Conservation (phyloP, 768 basidiomycete genomes). For the Amanita phalloides region DNA sequence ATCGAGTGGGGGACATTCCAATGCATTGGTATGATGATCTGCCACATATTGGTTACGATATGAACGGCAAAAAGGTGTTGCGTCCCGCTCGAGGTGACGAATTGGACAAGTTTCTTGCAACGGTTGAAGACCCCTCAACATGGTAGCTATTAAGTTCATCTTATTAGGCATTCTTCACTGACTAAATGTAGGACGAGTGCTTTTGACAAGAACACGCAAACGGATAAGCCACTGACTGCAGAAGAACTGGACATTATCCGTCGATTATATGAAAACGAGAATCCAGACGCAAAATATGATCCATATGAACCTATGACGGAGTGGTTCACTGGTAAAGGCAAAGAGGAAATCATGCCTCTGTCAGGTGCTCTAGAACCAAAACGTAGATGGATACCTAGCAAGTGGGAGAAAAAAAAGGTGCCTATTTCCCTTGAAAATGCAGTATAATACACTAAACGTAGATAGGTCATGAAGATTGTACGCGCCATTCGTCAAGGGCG, state of each 20-base stretch:
- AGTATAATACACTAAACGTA: not conserved
- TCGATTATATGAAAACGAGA: conserved; percentile 81
- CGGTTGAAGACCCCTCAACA: conserved; percentile 82
- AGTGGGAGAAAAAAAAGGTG: conserved; percentile 99
- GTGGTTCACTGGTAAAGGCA: conserved; percentile 96
- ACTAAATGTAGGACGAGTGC: conserved; percentile 64
- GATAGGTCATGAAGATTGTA: conserved; percentile 97
- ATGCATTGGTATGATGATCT: conserved; percentile 99
- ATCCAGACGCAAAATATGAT: conserved; percentile 83
- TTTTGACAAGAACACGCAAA: conserved; percentile 80
- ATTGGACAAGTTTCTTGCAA: conserved; percentile 90
- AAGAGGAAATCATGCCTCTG: conserved; percentile 90
- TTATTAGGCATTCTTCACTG: not conserved
- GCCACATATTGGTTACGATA: conserved; percentile 96
- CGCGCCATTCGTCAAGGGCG: conserved; percentile 95
- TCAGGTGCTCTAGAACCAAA: conserved; percentile 91
- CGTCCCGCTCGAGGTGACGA: conserved; percentile 94
- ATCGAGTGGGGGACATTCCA: conserved; percentile 90
- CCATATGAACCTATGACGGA: conserved; percentile 91
- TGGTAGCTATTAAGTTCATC: conserved; percentile 47
- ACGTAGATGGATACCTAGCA: conserved; percentile 91
- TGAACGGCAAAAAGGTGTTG: conserved; percentile 89
- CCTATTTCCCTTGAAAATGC: not conserved
- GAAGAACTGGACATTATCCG: conserved; percentile 95
- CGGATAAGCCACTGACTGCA: conserved; percentile 74